Evolutionary conservation across 139 green algal genomes (phyloP).

Genomic region (Tetradesmus lagerheimii): DNA sequence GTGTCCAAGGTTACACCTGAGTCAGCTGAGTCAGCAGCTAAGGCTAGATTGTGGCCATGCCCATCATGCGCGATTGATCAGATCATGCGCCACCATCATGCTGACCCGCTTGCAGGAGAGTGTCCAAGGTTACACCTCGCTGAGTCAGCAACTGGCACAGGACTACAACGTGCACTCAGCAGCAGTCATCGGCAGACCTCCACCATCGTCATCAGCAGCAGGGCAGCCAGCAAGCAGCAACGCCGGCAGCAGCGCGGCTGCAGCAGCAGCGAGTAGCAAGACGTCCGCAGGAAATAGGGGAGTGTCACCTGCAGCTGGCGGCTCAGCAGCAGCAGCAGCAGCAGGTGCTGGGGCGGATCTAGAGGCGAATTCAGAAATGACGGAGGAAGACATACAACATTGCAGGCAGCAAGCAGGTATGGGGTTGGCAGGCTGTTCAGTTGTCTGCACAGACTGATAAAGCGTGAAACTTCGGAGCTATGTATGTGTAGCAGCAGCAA

Average conservation of each 20-base stretch:
- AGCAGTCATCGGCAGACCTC: not conserved
- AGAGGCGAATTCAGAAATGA: conserved; percentile 11
- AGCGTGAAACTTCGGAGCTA: not conserved
- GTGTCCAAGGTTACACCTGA: no score
- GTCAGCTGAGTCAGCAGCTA: no score
- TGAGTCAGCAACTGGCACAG: conserved; percentile 20
- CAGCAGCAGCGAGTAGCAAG: conserved; percentile 10
- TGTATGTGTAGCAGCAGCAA: not conserved
- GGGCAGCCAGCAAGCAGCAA: not conserved
- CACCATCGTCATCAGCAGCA: conserved; percentile 7
- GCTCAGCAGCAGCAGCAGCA: conserved; percentile 21
- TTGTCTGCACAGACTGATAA: not conserved
- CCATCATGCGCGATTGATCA: no score
- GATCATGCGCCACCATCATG: no score
- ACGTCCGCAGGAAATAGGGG: not conserved
- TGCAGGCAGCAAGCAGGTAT: conserved; percentile 13
- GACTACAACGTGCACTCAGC: conserved; percentile 43
- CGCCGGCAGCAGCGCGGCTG: not conserved
- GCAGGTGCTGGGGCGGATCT: not conserved
- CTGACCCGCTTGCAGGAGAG: not conserved
- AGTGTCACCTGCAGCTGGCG: not conserved
- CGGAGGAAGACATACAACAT: not conserved
- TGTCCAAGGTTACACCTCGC: conserved; percentile 5
- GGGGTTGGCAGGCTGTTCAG: no score
- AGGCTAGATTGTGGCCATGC: no score